Conservation (phyloP, 2,329 filamentous ascomycete species). For the Diaporthe australafricana region DNA sequence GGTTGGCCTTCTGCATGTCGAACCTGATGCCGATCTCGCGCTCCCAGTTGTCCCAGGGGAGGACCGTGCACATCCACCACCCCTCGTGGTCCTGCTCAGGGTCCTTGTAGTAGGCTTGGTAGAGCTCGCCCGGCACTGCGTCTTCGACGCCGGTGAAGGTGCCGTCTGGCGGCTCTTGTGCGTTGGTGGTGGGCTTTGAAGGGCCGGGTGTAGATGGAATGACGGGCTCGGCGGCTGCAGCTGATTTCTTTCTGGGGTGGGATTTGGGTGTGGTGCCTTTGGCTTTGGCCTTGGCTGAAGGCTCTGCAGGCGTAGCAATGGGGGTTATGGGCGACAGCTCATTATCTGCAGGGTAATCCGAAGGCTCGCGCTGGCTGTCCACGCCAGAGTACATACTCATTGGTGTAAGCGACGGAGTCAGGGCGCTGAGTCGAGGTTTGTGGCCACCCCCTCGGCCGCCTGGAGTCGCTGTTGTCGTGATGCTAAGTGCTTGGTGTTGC, state of each 20-base stretch:
- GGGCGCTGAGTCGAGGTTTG: not conserved
- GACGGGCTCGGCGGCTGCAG: not conserved
- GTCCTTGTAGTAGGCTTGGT: conserved; percentile 32
- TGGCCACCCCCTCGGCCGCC: not conserved
- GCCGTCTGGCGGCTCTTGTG: not conserved
- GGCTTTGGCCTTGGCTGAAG: not conserved
- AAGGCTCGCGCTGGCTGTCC: not conserved
- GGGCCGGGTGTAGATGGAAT: not conserved
- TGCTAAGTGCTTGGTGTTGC: not conserved
- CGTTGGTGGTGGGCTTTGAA: too few relatives aligned
- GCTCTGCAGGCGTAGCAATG: not conserved
- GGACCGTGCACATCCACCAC: conserved; percentile 28
- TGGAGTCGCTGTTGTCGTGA: too few relatives aligned
- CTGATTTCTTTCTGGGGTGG: not conserved
- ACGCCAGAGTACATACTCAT: not conserved
- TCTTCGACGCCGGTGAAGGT: not conserved
- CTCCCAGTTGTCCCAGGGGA: conserved; percentile 23
- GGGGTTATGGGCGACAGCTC: not conserved
- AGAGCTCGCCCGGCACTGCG: conserved; percentile 22
- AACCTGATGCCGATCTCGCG: conserved; percentile 20
- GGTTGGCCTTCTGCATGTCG: not conserved
- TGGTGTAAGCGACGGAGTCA: not conserved
- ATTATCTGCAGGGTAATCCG: not conserved
- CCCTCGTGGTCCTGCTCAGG: not conserved
- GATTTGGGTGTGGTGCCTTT: too few relatives aligned